Evolutionary conservation across 108 stramenopile genomes (phyloP).

Genomic region (Nannochloropsis oceanica): DNA sequence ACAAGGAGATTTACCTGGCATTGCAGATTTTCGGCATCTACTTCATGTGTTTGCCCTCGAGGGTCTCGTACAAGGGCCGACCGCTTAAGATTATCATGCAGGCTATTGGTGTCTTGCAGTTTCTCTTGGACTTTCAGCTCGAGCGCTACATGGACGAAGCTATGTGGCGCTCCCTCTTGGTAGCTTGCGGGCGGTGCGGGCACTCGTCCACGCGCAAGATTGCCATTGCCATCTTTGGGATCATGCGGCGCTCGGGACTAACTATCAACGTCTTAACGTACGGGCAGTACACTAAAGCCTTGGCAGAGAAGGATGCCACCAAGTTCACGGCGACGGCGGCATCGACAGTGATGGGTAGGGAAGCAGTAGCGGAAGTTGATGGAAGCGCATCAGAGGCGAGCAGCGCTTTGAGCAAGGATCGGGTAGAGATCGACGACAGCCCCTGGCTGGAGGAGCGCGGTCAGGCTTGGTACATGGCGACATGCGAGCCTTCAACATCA

Average conservation of each 20-base stretch:
- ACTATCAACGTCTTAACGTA: background rate
- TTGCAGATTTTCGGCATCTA: background rate
- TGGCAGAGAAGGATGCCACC: background rate
- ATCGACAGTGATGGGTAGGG: background rate
- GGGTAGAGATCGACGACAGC: background rate
- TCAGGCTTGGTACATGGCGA: background rate
- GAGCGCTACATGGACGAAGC: background rate
- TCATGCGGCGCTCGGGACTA: background rate
- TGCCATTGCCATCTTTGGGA: background rate
- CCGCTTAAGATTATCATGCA: background rate
- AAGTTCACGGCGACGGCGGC: background rate
- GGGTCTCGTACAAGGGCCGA: background rate
- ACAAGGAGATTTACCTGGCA: background rate
- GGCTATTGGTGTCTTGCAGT: background rate
- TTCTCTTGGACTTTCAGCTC: background rate
- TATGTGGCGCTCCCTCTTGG: background rate
- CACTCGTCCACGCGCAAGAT: background rate
- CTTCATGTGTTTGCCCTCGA: background rate
- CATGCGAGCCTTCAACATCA: background rate
- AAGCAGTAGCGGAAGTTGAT: background rate
- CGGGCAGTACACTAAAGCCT: constrained; percentile 1
- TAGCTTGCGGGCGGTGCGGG: background rate
- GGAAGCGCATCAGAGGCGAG: background rate
- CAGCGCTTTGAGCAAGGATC: background rate
- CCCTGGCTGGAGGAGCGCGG: background rate